phyloP scores from a whole-genome alignment of 2,329 filamentous ascomycete species.

The Aspergillus ochraceoroseus region DNA sequence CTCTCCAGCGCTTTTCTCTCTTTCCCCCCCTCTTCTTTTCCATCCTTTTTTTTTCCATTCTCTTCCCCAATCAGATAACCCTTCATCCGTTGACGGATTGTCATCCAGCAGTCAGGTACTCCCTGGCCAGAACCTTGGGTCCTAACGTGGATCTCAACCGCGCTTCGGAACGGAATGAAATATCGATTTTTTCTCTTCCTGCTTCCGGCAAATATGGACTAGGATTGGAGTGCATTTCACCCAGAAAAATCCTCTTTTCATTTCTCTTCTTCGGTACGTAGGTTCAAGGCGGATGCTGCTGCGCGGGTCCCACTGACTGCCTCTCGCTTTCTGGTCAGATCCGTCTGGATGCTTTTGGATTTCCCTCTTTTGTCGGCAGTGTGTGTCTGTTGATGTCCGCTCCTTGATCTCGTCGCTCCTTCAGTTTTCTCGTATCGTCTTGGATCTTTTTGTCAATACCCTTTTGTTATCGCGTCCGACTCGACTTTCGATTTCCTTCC shows the following conservation, averaged over 20 bases:
- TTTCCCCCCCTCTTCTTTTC: neutral
- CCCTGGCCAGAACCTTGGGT: slow-evolving; percentile 4
- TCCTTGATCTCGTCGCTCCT: slow-evolving; percentile 11
- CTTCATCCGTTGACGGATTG: slow-evolving; percentile 8
- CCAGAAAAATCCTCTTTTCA: neutral
- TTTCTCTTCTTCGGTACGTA: slow-evolving; percentile 8
- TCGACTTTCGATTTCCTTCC: neutral
- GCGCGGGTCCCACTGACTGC: slow-evolving; percentile 3
- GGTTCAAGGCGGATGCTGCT: neutral
- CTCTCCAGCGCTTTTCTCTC: neutral
- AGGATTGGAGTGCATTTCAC: slow-evolving; percentile 4
- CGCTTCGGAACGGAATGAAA: slow-evolving; percentile 12
- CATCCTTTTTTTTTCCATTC: neutral
- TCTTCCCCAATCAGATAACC: too few species aligned
- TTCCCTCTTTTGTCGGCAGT: slow-evolving; percentile 12
- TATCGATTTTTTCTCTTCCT: slow-evolving; percentile 1
- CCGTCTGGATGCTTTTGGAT: slow-evolving; percentile 8
- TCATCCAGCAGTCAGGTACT: neutral
- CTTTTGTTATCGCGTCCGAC: neutral
- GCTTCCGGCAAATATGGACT: slow-evolving; percentile 9
- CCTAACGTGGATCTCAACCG: slow-evolving; percentile 12
- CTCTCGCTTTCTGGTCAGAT: slow-evolving; percentile 6
- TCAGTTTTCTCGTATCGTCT: neutral
- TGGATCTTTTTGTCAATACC: slow-evolving; percentile 1
- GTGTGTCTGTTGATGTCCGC: slow-evolving; percentile 13